Evolutionary conservation across 192 early-diverging fungal species (phyloP).

Genomic region (Thamnidium elegans): DNA sequence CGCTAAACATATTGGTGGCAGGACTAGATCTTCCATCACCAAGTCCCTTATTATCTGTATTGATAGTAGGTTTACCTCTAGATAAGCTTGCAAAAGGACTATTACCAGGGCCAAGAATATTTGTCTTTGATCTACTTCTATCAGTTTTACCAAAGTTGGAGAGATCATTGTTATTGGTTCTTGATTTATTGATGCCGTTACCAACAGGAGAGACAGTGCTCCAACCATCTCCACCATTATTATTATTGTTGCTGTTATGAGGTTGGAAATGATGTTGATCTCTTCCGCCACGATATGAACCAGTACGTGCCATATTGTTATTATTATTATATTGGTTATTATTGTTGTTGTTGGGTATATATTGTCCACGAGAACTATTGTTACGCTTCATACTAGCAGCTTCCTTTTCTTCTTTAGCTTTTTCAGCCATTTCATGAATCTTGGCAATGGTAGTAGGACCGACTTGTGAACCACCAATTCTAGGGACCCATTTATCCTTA

Average conservation of each 20-base stretch:
- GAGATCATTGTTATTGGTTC: constrained; percentile 66
- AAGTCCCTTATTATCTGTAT: constrained; percentile 24
- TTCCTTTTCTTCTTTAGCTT: constrained; percentile 72
- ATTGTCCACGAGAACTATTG: constrained; percentile 52
- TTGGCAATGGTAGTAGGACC: constrained; percentile 92
- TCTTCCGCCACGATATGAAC: constrained; percentile 50
- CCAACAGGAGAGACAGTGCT: constrained; percentile 57
- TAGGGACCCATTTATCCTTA: constrained; percentile 74
- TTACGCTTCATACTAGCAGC: constrained; percentile 54
- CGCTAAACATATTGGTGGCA: constrained; percentile 35
- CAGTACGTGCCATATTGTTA: constrained; percentile 57
- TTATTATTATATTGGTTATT: constrained; percentile 59
- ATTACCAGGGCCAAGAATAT: constrained; percentile 53
- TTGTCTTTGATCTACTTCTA: constrained; percentile 48
- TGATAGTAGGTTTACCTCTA: constrained; percentile 7
- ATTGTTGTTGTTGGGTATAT: constrained; percentile 16
- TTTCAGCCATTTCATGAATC: constrained; percentile 72
- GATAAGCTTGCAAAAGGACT: constrained; percentile 30
- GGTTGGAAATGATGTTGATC: constrained; percentile 19
- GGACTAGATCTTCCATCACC: constrained; percentile 20
- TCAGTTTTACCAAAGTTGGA: constrained; percentile 71
- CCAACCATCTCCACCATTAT: constrained; percentile 65
- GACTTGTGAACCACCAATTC: constrained; percentile 43
- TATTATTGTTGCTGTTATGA: constrained; percentile 23
- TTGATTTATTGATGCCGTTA: constrained; percentile 36